phyloP scores from a whole-genome alignment of 768 basidiomycete species.

The Hirschioporus abietinus region DNA sequence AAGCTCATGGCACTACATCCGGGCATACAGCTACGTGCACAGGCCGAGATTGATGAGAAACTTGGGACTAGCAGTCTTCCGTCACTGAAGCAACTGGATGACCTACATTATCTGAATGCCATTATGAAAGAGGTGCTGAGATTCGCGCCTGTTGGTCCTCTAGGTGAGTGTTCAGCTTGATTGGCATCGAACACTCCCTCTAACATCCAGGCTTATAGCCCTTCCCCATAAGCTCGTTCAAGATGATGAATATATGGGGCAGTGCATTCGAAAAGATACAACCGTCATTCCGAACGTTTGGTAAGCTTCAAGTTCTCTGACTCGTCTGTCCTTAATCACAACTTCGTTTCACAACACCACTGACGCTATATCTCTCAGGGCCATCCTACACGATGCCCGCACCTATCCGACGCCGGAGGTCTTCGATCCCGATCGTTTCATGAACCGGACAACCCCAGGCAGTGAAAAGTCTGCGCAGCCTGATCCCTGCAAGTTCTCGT shows the following conservation, averaged over 20 bases:
- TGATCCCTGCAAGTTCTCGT: conserved; percentile 8
- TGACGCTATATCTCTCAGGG: conserved; percentile 13
- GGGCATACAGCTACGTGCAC: conserved; percentile 17
- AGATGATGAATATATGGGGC: conserved; percentile 18
- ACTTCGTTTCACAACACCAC: not conserved
- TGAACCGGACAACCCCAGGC: not conserved
- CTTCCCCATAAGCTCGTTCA: conserved; percentile 15
- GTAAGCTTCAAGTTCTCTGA: conserved; percentile 9
- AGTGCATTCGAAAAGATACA: conserved; percentile 17
- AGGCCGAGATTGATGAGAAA: conserved; percentile 34
- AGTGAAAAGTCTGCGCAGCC: not conserved
- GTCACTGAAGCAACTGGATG: conserved; percentile 26
- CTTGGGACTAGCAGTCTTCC: conserved; percentile 29
- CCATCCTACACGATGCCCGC: conserved; percentile 24
- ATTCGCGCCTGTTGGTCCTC: conserved; percentile 18
- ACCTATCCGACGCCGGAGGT: conserved; percentile 23
- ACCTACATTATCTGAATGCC: conserved; percentile 32
- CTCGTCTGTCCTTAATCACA: not conserved
- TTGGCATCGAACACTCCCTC: not conserved
- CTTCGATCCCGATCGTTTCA: conserved; percentile 18
- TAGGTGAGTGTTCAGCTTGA: conserved; percentile 9
- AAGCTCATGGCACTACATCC: conserved; percentile 19
- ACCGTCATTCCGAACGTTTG: conserved; percentile 15
- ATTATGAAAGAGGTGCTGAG: conserved; percentile 35
- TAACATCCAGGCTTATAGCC: conserved; percentile 10